Evolutionary conservation across 2,329 filamentous ascomycete species (phyloP), one percentile per base, ranked within the genome.

Genomic region (Alternaria arborescens): DNA sequence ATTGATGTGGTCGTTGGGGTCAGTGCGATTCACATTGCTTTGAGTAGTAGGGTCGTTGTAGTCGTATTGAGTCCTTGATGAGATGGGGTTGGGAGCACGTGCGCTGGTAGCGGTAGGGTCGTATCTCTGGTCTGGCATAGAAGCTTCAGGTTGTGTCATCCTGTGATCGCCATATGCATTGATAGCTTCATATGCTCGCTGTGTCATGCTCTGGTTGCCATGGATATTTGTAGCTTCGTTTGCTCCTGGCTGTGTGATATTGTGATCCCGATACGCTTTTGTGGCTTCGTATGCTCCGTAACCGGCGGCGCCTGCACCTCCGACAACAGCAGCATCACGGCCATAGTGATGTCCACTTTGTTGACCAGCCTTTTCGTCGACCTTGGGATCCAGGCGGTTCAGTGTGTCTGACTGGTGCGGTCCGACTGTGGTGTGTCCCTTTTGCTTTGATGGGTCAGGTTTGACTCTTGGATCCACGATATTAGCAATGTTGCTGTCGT

Each of bases 221-320:
- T 50, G n/a, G 36, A 32, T 20, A 48, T 12, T 34, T 5, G 18
- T 32, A 48, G 46, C 46, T 48, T 48, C 46, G 8, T 36, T 22
- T 36, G 30, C 70, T 20, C 52, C 51, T 3, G 71, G 68, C 34
- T 74, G 73, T 5, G 74, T 77, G 64, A 60, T 71, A 24, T 63
- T 71, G 38, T 77, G 72, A 10, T 74, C 65, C 34, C 66, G 69
- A 42, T 78, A 75, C 3, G 60, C 48, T 38, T 77, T 63, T 1
- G 65, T 67, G 14, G 71, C 69, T 50, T 80, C 74, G 51, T 79
- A 73, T 0, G 71, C 77, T 48, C 73, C 74, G 42, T 73, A 71
- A 8, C 74, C 75, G 30, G 72, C 69, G 30, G 70, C 72, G 12
- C 71, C 73, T n/a, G 70, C 64, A 30, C 70, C 73, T 41, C 74